Conservation (phyloP, 352 stramenopile species). For the Phytophthora megakarya region DNA sequence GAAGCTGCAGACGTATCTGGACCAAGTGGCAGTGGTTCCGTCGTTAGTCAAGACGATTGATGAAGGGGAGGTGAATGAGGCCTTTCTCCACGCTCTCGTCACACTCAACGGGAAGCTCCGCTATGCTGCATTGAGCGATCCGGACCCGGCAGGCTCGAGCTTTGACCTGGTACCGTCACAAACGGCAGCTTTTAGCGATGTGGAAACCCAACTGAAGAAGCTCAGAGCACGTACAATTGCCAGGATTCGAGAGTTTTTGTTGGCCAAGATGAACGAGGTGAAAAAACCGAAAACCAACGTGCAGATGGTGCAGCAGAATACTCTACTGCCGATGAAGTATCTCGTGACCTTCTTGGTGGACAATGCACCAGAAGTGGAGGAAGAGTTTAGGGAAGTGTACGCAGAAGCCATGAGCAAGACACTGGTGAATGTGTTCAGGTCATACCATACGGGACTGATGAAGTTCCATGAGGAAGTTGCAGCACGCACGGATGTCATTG, state of each 20-base stretch:
- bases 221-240: constrained; percentile 76
- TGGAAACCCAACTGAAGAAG: constrained; percentile 92
- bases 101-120: constrained; percentile 93
- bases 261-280: constrained; percentile 93
- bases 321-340: constrained; percentile 96
- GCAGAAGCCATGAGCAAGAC: constrained; percentile 97
- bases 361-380: constrained; percentile 92
- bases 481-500: constrained; percentile 93
- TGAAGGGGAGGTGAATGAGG: constrained; percentile 93
- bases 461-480: constrained; percentile 95
- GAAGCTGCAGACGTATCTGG: constrained; percentile 93
- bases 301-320: constrained; percentile 98
- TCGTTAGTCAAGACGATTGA: constrained; percentile 93
- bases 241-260: constrained; percentile 93
- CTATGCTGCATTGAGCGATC: constrained; percentile 79
- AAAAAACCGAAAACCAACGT: constrained; percentile 98
- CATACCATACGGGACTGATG: constrained; percentile 95
- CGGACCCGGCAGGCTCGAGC: constrained; percentile 66
- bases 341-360: constrained; percentile 95
- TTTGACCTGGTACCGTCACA: constrained; percentile 89
- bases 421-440: constrained; percentile 94
- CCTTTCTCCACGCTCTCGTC: constrained; percentile 93
- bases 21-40: constrained; percentile 95
- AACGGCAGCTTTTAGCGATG: constrained; percentile 93
- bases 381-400: constrained; percentile 97